These are phyloP conservation scores for Trichosporon sp. DNA, from an alignment of 1,284 basidiomycete genomes.

Conservation along the genomic window DNA sequence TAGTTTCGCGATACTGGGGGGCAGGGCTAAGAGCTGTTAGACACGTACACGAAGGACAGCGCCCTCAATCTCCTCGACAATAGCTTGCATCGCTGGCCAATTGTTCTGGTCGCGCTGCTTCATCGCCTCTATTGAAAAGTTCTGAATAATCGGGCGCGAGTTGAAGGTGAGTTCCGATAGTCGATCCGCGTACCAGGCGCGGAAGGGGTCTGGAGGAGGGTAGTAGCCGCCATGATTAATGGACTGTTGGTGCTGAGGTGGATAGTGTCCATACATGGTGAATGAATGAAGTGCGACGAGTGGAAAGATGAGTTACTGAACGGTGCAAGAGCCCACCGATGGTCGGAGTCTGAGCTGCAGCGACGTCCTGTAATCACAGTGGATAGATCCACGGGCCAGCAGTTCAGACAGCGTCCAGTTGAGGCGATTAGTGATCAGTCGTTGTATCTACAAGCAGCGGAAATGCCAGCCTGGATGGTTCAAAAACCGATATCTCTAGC, in stretches of 20 bases:
- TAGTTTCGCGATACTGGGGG: no score
- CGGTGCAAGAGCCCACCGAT: neutral
- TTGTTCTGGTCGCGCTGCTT: conserved; percentile 57
- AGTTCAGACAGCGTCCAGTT: neutral
- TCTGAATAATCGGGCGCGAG: conserved; percentile 91
- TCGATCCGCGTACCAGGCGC: conserved; percentile 62
- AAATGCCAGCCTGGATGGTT: neutral
- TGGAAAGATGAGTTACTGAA: neutral
- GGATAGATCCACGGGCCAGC: neutral
- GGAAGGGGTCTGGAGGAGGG: conserved; percentile 36
- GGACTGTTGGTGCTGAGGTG: neutral
- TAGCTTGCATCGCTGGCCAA: conserved; percentile 66
- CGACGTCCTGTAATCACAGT: neutral
- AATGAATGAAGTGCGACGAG: neutral
- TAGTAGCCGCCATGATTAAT: conserved; percentile 6
- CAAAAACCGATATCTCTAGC: neutral
- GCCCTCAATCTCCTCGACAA: conserved; percentile 78
- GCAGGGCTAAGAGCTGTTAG: neutral
- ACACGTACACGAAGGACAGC: conserved; percentile 61
- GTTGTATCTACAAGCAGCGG: neutral
- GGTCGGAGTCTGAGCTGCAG: neutral
- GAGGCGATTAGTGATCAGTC: conserved; percentile 2
- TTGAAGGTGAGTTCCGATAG: conserved; percentile 86
- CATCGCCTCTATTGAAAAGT: conserved; percentile 88
- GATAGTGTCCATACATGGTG: conserved; percentile 3